A percentile compares a stretch with the other conserved stretches of the same genome.
phyloP scores from a whole-genome alignment of 2,329 filamentous ascomycete species.

The Ceratocystis huliohia region DNA sequence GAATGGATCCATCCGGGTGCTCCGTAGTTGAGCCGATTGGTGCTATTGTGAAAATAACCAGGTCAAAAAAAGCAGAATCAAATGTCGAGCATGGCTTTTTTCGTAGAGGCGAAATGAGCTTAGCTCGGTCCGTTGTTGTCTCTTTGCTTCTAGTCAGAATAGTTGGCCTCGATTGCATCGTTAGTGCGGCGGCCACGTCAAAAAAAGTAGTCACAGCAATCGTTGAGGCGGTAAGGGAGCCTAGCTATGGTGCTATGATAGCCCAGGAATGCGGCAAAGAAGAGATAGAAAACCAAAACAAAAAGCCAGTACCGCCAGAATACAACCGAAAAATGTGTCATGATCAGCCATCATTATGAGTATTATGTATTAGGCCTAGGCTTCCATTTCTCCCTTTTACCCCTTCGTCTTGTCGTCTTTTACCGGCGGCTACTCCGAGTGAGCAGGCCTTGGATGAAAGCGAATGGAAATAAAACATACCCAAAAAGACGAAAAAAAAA shows the following conservation, averaged over 20 bases:
- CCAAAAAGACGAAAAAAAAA: neutral
- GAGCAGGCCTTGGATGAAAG: neutral
- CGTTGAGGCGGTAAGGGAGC: neutral
- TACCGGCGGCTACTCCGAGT: conserved; percentile 2
- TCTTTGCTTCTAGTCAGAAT: too few relatives aligned
- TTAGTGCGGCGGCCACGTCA: neutral
- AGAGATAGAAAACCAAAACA: neutral
- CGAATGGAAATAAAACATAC: neutral
- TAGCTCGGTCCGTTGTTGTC: too few relatives aligned
- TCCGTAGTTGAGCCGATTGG: conserved; percentile 9
- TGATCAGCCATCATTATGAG: neutral
- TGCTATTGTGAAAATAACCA: neutral
- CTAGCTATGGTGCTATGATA: neutral
- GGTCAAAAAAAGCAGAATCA: neutral
- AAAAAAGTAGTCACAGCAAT: neutral
- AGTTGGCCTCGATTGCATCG: neutral
- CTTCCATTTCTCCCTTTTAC: neutral
- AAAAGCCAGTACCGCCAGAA: neutral
- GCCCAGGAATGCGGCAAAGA: neutral
- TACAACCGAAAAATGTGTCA: neutral
- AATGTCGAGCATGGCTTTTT: too few relatives aligned
- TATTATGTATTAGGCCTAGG: neutral
- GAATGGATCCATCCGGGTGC: conserved; percentile 12
- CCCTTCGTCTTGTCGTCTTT: neutral
- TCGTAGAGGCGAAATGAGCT: too few relatives aligned